Conservation (phyloP, 1,139 yeast genomes). For the Candida sp. region DNA sequence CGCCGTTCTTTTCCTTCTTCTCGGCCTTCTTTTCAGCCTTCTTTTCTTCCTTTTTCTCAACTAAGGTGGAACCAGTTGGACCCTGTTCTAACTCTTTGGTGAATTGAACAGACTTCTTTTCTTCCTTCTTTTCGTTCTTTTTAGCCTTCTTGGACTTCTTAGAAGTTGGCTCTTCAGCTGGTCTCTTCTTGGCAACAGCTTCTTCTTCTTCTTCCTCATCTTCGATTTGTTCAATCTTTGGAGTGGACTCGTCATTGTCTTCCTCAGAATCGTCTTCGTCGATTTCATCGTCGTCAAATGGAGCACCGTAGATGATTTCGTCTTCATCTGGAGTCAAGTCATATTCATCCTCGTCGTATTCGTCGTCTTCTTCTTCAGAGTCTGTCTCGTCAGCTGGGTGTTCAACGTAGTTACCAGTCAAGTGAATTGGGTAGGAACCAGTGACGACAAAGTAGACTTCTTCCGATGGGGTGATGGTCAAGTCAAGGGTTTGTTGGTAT, state of each 20-base stretch:
- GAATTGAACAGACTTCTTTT: conserved; percentile 82
- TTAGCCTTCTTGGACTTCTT: conserved; percentile 49
- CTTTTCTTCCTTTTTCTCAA: conserved; percentile 29
- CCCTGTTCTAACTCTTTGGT: conserved; percentile 93
- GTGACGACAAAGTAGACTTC: conserved; percentile 94
- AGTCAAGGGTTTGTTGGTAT: conserved; percentile 90
- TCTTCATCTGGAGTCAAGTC: conserved; percentile 95
- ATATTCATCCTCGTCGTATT: conserved; percentile 71
- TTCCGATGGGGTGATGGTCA: conserved; percentile 92
- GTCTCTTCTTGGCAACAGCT: conserved; percentile 39
- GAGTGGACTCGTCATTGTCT: conserved; percentile 21
- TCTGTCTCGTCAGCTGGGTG: conserved; percentile 87
- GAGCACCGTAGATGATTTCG: conserved; percentile 62
- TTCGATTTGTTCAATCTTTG: conserved; percentile 34
- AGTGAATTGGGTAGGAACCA: conserved; percentile 92
- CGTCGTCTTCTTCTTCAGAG: conserved; percentile 53
- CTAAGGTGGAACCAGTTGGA: conserved; percentile 64
- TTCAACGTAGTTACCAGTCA: conserved; percentile 94
- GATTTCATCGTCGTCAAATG: conserved; percentile 62
- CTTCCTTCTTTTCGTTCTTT: conserved; percentile 32
- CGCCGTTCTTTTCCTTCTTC: conserved; percentile 29
- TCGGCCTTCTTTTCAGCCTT: conserved; percentile 20
- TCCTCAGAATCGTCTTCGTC: conserved; percentile 66
- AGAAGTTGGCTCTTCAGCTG: conserved; percentile 26
- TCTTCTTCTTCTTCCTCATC: conserved; percentile 40